Base-by-base conservation (phyloP, 176 grass and related monocot species). In the Ensete ventricosum region DNA sequence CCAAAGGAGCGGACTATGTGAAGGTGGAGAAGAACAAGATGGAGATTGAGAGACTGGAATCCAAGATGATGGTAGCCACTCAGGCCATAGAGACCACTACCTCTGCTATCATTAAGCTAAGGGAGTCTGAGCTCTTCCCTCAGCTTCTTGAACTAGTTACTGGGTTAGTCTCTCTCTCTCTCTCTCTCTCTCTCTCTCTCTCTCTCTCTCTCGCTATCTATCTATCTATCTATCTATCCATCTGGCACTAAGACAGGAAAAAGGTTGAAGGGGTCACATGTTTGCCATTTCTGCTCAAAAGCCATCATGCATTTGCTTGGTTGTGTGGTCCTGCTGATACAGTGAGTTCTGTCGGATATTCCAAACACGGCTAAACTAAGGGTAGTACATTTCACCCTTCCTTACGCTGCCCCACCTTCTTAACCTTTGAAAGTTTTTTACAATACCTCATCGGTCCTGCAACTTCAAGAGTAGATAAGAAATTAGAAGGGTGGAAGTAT, bases 21-120 rank as follows among this genome's bases (percentile, higher is more conserved):
- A 99, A 99, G 85, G 85, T 94, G 76, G 95, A 94, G 79, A 94
- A 94, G 88, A 99, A 99, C 77, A 91, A 74, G 84, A 91, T 91
- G 84, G 90, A 99, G 78, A 94, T 99, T 58, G 95, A 99, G 84
- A 94, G 90, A 63, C 72, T 99, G 9, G 95, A 94, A 29, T 94
- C 95, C 53, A 99, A 94, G 76, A 99, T 94, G 88, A 74, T 99
- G 59, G 95, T 99, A 64, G 90, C 86, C 21, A 84, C 88, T 34
- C 90, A 99, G 81, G 87, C 95, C 68, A 94, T 99, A 69, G 95
- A 99, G 74, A 99, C 90, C 78, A 99, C 95, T 52, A 87, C 90
- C 52, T 91, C 86, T 55, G 95, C 91, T 76, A 99, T 99, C 77
- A 99, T 94, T 67, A 88, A 83, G 86, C 80, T 99, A 14, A 88